A percentile compares a stretch with the other conserved stretches of the same genome.
Evolutionary conservation across 2,329 filamentous ascomycete species (phyloP).

Genomic region (Massarina eburnea): DNA sequence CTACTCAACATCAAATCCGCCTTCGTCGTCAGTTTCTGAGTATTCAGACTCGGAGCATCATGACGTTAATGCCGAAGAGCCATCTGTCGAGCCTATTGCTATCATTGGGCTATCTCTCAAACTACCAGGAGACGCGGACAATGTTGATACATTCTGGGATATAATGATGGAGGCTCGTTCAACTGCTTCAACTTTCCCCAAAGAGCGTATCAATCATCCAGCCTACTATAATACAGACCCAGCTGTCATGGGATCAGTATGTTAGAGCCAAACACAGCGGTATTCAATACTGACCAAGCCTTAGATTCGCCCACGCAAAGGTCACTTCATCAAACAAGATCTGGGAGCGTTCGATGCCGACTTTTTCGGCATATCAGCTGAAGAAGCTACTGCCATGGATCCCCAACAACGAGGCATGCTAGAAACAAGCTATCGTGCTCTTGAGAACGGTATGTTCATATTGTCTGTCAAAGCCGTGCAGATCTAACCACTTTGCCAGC

Average conservation of each 20-base stretch:
- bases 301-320: no score
- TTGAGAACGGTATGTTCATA: conserved; percentile 14
- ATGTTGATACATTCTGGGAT: conserved; percentile 7
- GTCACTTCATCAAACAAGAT: conserved; percentile 24
- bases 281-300: background rate
- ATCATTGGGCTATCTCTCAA: conserved; percentile 12
- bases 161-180: conserved; percentile 9
- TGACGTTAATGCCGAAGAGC: no score
- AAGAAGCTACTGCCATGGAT: conserved; percentile 27
- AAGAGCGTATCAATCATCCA: conserved; percentile 7
- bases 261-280: background rate
- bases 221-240: conserved; percentile 10
- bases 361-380: conserved; percentile 22
- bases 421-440: conserved; percentile 27
- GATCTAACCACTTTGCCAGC: background rate
- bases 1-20: no score
- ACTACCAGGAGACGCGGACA: conserved; percentile 6
- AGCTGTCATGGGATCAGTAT: background rate
- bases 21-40: no score
- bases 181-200: background rate
- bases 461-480: background rate
- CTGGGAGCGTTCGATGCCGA: conserved; percentile 20
- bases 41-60: no score
- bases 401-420: conserved; percentile 28
- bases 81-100: conserved; percentile 14